Base-by-base conservation (phyloP, 129 eudicot species). In the Glebionis coronaria region DNA sequence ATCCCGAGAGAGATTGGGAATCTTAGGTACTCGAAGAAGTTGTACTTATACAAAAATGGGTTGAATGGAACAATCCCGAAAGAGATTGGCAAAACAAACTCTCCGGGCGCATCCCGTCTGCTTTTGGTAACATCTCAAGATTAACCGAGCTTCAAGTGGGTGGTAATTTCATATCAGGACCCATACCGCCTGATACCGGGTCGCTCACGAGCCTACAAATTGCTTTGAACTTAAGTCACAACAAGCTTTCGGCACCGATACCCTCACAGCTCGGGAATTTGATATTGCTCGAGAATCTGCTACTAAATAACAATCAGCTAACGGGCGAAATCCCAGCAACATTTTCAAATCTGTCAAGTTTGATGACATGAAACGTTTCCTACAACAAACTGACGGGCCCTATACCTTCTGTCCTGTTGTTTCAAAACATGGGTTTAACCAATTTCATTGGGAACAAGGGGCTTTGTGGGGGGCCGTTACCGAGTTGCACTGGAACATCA, bases 101-200 rank as follows among this genome's bases (percentile, higher is more conserved):
- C n/a, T n/a, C n/a, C n/a, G n/a, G n/a, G n/a, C n/a, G 79, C 61
- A 80, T 94, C 45, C 99, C 99, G 0, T 73, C 77, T 19, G 87
- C 85, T 14, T 50, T 94, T 3, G 90, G 97, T 10, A 84, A 89
- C 51, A 88, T 94, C 56, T 79, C 97, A 12, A 97, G 68, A 49
- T 61, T 94, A 71, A 82, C 87, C 0, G 99, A 89, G 82, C 71
- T 94, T 62, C 99, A 94, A 42, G 89, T 94, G 93, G 93, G 99
- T 11, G 95, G 97, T 12, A 94, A 94, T 62, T 50, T 27, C 3
- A 46, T 94, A n/a, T 86, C 90, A 1, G 97, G 97, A 46, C 78
- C 68, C 25, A 94, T 94, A 35, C 99, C 99, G 12, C 53, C 82
- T 9, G 83, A 87, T 73, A 65, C 89, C 59, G 99, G 99, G 13